Percentiles rank a stretch among this genome's conserved stretches.
Evolutionary conservation across 139 green algal genomes (phyloP).

Genomic region (Yamagishiella unicocca): DNA sequence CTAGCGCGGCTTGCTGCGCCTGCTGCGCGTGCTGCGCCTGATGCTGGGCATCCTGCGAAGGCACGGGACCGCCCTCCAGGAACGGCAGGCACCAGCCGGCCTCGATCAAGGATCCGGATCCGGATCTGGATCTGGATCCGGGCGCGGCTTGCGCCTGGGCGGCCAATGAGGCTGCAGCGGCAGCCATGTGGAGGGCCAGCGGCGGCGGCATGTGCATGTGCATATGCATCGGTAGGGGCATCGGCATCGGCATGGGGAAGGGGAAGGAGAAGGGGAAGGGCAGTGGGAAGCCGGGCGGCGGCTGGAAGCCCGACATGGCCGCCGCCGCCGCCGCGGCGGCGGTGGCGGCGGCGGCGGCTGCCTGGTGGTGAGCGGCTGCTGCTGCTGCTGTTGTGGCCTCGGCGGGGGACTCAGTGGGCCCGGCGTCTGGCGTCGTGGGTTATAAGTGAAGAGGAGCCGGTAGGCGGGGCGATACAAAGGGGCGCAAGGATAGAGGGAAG

Average conservation of each 20-base stretch:
- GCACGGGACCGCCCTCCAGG: too few species aligned
- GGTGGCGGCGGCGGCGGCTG: not conserved
- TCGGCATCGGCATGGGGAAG: not conserved
- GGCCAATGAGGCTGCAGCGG: not conserved
- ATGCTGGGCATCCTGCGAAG: too few species aligned
- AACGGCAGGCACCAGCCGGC: too few species aligned
- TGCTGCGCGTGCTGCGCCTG: too few species aligned
- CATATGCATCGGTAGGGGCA: not conserved
- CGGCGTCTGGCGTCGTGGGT: too few species aligned
- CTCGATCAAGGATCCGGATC: too few species aligned
- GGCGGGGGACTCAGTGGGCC: not conserved
- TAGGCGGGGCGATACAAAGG: too few species aligned
- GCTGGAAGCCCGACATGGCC: not conserved
- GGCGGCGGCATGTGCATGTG: not conserved
- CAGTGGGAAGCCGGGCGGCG: not conserved
- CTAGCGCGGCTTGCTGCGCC: too few species aligned
- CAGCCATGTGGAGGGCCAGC: conserved; percentile 20
- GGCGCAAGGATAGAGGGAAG: too few species aligned
- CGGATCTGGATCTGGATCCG: not conserved
- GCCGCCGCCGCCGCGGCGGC: not conserved
- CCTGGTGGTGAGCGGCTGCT: too few species aligned
- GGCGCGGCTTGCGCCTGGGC: not conserved
- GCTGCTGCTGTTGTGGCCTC: not conserved
- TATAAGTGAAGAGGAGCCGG: too few species aligned
- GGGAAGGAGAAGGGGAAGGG: conserved; percentile 19